Evolutionary conservation across 257 asterid species (phyloP).

Genomic region (Gynochthodes officinalis): DNA sequence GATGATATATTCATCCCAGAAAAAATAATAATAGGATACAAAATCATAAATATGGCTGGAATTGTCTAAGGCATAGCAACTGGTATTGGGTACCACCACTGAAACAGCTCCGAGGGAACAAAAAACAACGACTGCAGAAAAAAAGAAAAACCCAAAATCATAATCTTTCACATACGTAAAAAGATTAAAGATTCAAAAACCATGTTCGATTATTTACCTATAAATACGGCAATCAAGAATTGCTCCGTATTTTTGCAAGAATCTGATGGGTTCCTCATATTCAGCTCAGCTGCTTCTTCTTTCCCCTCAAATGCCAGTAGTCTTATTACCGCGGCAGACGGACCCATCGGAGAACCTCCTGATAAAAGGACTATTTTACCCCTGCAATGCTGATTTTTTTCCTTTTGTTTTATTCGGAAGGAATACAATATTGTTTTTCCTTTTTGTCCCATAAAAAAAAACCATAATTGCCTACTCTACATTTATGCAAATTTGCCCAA

Average conservation of each 20-base stretch:
- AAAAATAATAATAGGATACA: constrained; percentile 63
- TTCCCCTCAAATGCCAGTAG: not conserved
- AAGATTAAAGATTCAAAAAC: not conserved
- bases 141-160: constrained; percentile 12
- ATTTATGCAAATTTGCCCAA: no score
- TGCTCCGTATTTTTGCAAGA: constrained; percentile 20
- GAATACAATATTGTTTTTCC: no score
- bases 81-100: constrained; percentile 68
- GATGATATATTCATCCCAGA: not conserved
- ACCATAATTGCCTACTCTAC: no score
- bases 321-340: not conserved
- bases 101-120: constrained; percentile 56
- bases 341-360: not conserved
- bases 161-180: not conserved
- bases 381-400: no score
- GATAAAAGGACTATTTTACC: not conserved
- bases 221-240: constrained; percentile 30
- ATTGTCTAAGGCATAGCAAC: constrained; percentile 75
- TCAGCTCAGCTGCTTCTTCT: constrained; percentile 7
- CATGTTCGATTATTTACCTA: constrained; percentile 29
- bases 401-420: no score
- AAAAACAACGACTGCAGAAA: constrained; percentile 45
- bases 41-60: constrained; percentile 79
- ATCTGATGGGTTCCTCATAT: not conserved
- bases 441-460: no score